Percentiles rank a stretch among this genome's conserved stretches.
phyloP scores from a whole-genome alignment of 1,284 basidiomycete genomes.

The Boletus mariae region DNA sequence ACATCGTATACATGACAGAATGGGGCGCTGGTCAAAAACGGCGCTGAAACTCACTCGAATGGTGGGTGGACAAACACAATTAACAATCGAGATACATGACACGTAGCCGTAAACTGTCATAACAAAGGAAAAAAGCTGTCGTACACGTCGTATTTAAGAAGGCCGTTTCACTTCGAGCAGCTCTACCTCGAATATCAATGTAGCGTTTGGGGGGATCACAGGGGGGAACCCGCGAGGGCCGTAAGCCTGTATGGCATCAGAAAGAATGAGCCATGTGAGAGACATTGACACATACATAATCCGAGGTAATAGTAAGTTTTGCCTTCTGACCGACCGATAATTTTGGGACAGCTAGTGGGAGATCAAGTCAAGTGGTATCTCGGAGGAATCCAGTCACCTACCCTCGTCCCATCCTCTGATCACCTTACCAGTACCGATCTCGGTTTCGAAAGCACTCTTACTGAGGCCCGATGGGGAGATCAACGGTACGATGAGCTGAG shows the following conservation, averaged over 20 bases:
- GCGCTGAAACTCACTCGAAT: not conserved
- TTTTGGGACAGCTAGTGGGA: slow-evolving; percentile 60
- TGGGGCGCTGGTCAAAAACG: not conserved
- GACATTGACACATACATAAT: slow-evolving; percentile 52
- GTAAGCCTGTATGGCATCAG: slow-evolving; percentile 50
- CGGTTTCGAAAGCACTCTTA: slow-evolving; percentile 60
- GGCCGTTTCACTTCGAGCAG: slow-evolving; percentile 50
- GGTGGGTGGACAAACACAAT: slow-evolving; percentile 16
- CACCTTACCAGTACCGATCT: slow-evolving; percentile 78
- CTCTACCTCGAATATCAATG: slow-evolving; percentile 80
- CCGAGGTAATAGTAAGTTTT: slow-evolving; percentile 58
- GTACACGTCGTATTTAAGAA: slow-evolving; percentile 16
- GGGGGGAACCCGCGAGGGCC: slow-evolving; percentile 74
- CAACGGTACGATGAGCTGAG: not conserved
- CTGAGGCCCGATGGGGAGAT: slow-evolving; percentile 35
- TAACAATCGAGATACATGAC: slow-evolving; percentile 20
- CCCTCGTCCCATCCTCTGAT: slow-evolving; percentile 93
- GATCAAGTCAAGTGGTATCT: slow-evolving; percentile 6
- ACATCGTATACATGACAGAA: not conserved
- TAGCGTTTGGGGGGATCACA: slow-evolving; percentile 75
- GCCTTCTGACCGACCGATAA: slow-evolving; percentile 80
- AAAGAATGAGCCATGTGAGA: not conserved
- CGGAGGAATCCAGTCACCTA: slow-evolving; percentile 34
- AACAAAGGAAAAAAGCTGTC: slow-evolving; percentile 12
- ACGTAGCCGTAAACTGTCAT: slow-evolving; percentile 18